Base-by-base conservation (phyloP, 345 rosid species). In the Populus tremula region DNA sequence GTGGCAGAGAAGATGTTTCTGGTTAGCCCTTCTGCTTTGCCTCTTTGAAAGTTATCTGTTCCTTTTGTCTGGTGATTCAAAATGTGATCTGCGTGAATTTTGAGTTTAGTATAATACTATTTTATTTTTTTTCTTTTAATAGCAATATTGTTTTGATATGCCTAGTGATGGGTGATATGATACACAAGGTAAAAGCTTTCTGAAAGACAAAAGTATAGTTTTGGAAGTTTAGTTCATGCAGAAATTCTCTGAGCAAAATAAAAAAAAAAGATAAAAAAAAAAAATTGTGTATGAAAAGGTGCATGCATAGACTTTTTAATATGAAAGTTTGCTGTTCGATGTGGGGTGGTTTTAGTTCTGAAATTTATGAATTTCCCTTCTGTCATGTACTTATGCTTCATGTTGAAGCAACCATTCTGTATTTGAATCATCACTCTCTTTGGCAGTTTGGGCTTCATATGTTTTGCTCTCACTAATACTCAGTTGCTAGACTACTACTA, bases 1-100 rank as follows among this genome's bases (percentile, higher is more conserved):
- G 94, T 70, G 88, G 92, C 64, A 86, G 90, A 68, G 97, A 96
- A 85, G 97, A 93, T 85, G 99, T 96, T 38, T 76, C 95, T 18
- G 99, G 99, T 96, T 78, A 84, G 92, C 78, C 75, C 29, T 61
- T 78, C 77, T 47, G 31, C 27, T 20, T 14, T 67, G n/a, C 53
- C 31, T 78, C 67, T 73, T 71, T 61, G 27, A 67, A 70, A 36
- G 70, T 70, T 18, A 21, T 69, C 4, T 35, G 2, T 36, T 70
- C 14, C 33, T 75, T 72, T 47, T 27, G 21, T 31, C 33, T 23
- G 64, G n/a, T n/a, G 36, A 13, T 54, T 4, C 49, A 67, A 23
- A 62, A 50, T 62, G 27, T 76, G 54, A 73, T 73, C 56, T 67
- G n/a, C 69, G 17, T 80, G 77, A 39, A 33, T 14, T 21, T 54